These are phyloP conservation scores for Acacia concinna DNA, from an alignment of 331 rosid genomes.

Conservation along the genomic window DNA sequence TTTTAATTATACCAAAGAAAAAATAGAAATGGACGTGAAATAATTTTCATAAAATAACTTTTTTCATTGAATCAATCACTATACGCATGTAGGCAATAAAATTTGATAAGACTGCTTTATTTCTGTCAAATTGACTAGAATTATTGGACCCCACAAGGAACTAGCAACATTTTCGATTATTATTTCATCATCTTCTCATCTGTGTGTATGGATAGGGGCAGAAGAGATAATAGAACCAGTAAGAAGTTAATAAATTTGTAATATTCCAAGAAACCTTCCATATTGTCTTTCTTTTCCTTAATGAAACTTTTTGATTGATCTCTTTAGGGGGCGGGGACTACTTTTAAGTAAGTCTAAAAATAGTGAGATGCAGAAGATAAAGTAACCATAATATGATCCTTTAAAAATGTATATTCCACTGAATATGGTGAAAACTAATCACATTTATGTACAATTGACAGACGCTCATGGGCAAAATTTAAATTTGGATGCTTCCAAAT, in stretches of 20 bases:
- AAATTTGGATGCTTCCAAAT: too few species aligned
- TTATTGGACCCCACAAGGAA: neutral
- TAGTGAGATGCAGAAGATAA: neutral
- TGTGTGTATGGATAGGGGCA: neutral
- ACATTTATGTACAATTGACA: constrained; percentile 27
- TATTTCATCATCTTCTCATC: neutral
- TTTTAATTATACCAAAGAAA: constrained; percentile 34
- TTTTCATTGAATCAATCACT: neutral
- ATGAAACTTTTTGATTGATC: neutral
- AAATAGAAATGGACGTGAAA: neutral
- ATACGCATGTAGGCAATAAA: neutral
- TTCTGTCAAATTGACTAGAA: constrained; percentile 5
- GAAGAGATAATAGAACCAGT: too few species aligned
- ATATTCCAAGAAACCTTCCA: neutral
- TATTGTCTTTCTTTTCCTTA: neutral
- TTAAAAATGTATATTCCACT: neutral
- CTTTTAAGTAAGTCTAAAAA: neutral
- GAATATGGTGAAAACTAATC: neutral
- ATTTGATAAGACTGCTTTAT: neutral
- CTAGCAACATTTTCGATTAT: neutral
- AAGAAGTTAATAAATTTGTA: neutral
- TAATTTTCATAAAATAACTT: too few species aligned
- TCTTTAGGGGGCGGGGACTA: too few species aligned
- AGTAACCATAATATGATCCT: neutral
- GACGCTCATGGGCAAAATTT: neutral